Base-by-base conservation (phyloP, 306 rosid genomes). In the Gynostemma pentaphyllum region DNA sequence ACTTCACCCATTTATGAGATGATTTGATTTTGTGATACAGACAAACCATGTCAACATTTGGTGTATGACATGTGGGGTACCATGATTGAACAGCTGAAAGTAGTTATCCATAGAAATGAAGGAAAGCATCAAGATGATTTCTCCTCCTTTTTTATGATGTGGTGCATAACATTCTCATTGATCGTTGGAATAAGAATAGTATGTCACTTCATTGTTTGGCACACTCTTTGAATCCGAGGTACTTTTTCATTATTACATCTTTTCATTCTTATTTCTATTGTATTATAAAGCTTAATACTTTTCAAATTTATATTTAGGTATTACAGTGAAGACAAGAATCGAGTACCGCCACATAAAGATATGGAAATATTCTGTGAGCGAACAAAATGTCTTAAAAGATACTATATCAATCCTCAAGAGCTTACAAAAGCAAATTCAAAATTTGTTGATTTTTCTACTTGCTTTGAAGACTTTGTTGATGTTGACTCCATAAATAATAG, bases 41-140 rank as follows among this genome's bases (percentile, higher is more conserved):
- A 67, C 7, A 26, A 51, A 0, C 40, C 51, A 10, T 27, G 4
- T 7, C 40, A 51, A 24, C 42, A 67, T 32, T 26, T 23, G 14
- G 21, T 67, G 4, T 67, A 67, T 39, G 50, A 67, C 19, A 51
- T 26, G 63, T 41, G 64, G 52, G 41, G 40, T 52, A 37, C 52
- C 3, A 51, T 67, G 71, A 52, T 23, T 22, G 19, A 51, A 24
- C 9, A 67, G 30, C 42, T 39, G 27, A 67, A 52, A n/a, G 7
- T 29, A 52, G 13, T 21, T 8, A 14, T 46, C 11, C 22, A 27
- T n/a, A 5, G 23, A 19, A n/a, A n/a, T n/a, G n/a, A n/a, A n/a
- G n/a, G n/a, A n/a, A n/a, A n/a, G n/a, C n/a, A n/a, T n/a, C n/a
- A 40, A 59, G 53, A 28, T 29, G 21, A 42, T 16, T 5, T 29